Evolutionary conservation across 495 filamentous ascomycete species (phyloP).

Genomic region (Annulohypoxylon moriforme): DNA sequence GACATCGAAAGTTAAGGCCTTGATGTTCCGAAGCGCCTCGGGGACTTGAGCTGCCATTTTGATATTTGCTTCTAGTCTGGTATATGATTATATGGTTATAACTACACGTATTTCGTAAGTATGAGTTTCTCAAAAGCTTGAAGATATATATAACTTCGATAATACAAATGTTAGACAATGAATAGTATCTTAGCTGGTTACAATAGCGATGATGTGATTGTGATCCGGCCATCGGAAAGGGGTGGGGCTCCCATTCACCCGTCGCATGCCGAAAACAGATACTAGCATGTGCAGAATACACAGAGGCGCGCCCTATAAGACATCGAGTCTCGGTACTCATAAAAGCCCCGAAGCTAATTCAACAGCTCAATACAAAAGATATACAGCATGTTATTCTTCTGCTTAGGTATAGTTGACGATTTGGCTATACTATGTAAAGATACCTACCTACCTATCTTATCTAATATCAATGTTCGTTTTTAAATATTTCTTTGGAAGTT

Average conservation of each 20-base stretch:
- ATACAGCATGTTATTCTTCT: not conserved
- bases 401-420: not conserved
- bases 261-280: not conserved
- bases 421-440: not conserved
- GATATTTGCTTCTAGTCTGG: not conserved
- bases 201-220: slow-evolving; percentile 13
- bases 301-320: not conserved
- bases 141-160: not conserved
- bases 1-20: slow-evolving; percentile 67
- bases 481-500: too few relatives aligned
- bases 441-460: too few relatives aligned
- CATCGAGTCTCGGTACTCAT: not conserved
- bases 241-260: slow-evolving; percentile 23
- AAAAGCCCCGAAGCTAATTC: not conserved
- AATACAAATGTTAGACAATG: not conserved
- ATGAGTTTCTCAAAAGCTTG: not conserved
- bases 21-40: slow-evolving; percentile 44
- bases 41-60: slow-evolving; percentile 29
- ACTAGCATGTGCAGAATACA: slow-evolving; percentile 15
- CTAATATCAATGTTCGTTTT: too few relatives aligned
- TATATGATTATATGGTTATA: not conserved
- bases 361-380: not conserved
- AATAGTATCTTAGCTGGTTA: not conserved
- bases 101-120: not conserved
- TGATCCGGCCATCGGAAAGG: slow-evolving; percentile 28